Conservation (phyloP, 2,329 filamentous ascomycete genomes). For the Alternaria tenuissima region DNA sequence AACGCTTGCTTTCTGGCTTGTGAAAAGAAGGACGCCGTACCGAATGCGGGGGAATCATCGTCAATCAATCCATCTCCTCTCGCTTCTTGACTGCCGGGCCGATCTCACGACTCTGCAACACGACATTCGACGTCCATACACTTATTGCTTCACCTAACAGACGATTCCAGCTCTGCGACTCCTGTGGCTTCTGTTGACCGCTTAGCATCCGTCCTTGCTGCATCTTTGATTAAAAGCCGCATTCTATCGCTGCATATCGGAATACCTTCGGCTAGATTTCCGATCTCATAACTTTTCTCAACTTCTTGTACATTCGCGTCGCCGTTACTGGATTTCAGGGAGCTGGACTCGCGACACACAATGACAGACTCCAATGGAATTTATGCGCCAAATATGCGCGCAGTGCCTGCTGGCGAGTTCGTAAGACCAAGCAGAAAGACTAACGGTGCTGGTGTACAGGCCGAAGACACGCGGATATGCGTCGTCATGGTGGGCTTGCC, state of each 20-base stretch:
- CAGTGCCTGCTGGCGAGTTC: conserved; percentile 54
- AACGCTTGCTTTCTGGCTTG: conserved; percentile 26
- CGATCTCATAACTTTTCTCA: conserved; percentile 35
- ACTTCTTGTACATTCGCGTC: conserved; percentile 18
- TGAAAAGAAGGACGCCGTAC: conserved; percentile 42
- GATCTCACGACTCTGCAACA: conserved; percentile 41
- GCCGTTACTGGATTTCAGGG: conserved; percentile 24
- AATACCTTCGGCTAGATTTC: conserved; percentile 41
- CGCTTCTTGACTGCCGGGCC: conserved; percentile 48
- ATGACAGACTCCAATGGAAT: conserved; percentile 50
- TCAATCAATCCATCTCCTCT: conserved; percentile 39
- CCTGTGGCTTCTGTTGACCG: conserved; percentile 27
- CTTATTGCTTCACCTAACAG: conserved; percentile 28
- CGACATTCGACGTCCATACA: conserved; percentile 31
- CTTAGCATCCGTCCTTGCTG: conserved; percentile 21
- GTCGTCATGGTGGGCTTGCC: conserved; percentile 99
- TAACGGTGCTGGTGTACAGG: conserved; percentile 78
- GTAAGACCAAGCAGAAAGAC: conserved; percentile 56
- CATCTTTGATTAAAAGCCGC: conserved; percentile 26
- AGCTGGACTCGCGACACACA: conserved; percentile 39
- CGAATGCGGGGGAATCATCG: conserved; percentile 50
- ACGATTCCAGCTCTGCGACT: conserved; percentile 14
- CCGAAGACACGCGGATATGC: conserved; percentile 95
- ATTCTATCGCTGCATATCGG: conserved; percentile 36
- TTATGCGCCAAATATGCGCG: conserved; percentile 51